Percentiles rank a stretch among this genome's conserved stretches.
Evolutionary conservation across 148 eudicot genomes (phyloP).

Genomic region (Polygonum aviculare): DNA sequence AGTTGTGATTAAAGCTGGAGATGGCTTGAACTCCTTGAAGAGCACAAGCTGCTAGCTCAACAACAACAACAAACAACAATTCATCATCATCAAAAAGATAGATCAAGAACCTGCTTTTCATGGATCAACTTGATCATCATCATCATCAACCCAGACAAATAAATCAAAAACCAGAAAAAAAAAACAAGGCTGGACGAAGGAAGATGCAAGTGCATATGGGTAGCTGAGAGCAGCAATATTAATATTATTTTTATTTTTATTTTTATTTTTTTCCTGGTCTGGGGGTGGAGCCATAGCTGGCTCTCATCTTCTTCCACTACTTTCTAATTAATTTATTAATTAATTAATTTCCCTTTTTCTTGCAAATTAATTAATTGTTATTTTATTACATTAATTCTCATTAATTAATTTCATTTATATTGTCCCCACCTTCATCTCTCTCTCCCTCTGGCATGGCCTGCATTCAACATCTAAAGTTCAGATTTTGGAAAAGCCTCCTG

Average conservation of each 20-base stretch:
- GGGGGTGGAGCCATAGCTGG: conserved; percentile 2
- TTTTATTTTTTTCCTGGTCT: background rate
- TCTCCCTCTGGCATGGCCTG: conserved; percentile 4
- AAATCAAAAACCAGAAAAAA: background rate
- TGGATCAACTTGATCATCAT: conserved; percentile 7
- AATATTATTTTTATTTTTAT: background rate
- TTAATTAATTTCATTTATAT: background rate
- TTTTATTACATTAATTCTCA: background rate
- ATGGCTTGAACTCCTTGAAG: background rate
- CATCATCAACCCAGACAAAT: conserved; percentile 1
- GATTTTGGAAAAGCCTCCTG: background rate
- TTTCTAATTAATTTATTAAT: background rate
- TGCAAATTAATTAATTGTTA: background rate
- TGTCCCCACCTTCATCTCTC: background rate
- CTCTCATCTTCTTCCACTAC: conserved; percentile 5
- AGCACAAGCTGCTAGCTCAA: background rate
- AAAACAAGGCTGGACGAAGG: conserved; percentile 5
- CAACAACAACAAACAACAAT: background rate
- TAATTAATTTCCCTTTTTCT: background rate
- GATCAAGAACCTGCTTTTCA: conserved; percentile 9
- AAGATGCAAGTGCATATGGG: conserved; percentile 11
- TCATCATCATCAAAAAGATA: background rate
- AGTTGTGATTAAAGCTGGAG: background rate
- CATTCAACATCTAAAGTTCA: background rate
- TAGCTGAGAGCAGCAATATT: background rate